Conservation (phyloP, 1,139 yeast species). For the Geotrichum australiense region DNA sequence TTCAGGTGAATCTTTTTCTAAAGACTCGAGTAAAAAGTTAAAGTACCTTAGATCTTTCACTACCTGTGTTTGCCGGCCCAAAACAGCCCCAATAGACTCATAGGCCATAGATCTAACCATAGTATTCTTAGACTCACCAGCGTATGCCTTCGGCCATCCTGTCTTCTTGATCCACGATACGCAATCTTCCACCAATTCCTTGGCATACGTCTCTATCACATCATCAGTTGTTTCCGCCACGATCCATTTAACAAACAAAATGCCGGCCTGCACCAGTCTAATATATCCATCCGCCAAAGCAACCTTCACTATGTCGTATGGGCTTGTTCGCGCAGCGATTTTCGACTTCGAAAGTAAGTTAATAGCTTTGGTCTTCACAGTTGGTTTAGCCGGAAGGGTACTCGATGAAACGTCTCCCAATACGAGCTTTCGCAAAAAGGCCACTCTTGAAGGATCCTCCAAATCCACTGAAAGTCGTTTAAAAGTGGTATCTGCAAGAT, state of each 20-base stretch:
- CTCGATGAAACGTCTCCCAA: slow-evolving; percentile 35
- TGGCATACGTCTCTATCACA: slow-evolving; percentile 21
- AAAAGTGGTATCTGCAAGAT: slow-evolving; percentile 45
- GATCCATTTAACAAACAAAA: slow-evolving; percentile 57
- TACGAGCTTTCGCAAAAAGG: slow-evolving; percentile 40
- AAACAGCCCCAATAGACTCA: slow-evolving; percentile 66
- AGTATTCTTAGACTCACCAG: slow-evolving; percentile 27
- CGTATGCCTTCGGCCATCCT: slow-evolving; percentile 33
- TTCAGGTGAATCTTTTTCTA: slow-evolving; percentile 57
- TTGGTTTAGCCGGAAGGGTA: slow-evolving; percentile 47
- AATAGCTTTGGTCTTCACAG: slow-evolving; percentile 55
- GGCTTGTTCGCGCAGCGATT: slow-evolving; percentile 38
- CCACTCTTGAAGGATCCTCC: slow-evolving; percentile 44
- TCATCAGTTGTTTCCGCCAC: slow-evolving; percentile 24
- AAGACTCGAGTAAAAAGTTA: slow-evolving; percentile 65
- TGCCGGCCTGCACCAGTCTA: slow-evolving; percentile 45
- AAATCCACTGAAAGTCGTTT: slow-evolving; percentile 47
- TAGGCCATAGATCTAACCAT: slow-evolving; percentile 57
- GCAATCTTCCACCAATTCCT: slow-evolving; percentile 20
- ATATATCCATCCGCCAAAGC: slow-evolving; percentile 52
- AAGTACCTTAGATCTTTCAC: slow-evolving; percentile 34
- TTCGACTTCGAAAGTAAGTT: slow-evolving; percentile 47
- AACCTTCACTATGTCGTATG: slow-evolving; percentile 39
- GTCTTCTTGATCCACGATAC: slow-evolving; percentile 28
- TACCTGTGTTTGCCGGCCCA: slow-evolving; percentile 45